Evolutionary conservation across 148 eudicot genomes (phyloP).

Genomic region (Camellia lanceoleosa): DNA sequence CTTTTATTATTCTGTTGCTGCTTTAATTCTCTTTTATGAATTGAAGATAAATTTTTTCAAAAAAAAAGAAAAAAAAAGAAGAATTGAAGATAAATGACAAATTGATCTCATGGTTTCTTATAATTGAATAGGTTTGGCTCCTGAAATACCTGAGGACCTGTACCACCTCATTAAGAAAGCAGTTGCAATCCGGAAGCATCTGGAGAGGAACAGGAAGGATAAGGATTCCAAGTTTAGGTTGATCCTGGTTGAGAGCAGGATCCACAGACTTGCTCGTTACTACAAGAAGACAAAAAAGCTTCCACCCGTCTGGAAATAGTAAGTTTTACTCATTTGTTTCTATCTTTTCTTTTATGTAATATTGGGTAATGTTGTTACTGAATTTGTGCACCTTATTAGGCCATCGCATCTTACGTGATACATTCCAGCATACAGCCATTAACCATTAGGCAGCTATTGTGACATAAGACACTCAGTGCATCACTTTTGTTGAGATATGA

Average conservation of each 20-base stretch:
- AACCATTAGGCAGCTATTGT: not conserved
- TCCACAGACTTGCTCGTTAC: conserved; percentile 39
- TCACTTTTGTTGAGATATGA: not conserved
- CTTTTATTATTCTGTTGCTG: not conserved
- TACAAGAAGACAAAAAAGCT: conserved; percentile 40
- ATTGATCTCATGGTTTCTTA: not conserved
- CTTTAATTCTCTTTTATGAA: not conserved
- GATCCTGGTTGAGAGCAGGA: conserved; percentile 39
- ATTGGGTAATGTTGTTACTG: not conserved
- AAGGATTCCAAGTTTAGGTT: conserved; percentile 38
- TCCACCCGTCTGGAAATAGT: conserved; percentile 37
- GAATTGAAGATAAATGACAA: not conserved
- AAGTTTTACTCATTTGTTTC: conserved; percentile 4
- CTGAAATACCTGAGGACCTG: conserved; percentile 34
- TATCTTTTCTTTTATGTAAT: too few relatives aligned
- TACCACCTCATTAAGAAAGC: conserved; percentile 40
- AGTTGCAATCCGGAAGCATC: conserved; percentile 31
- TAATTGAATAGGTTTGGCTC: conserved; percentile 25
- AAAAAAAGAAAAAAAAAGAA: too few relatives aligned
- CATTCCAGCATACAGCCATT: not conserved
- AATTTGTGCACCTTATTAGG: not conserved
- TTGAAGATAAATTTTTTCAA: not conserved
- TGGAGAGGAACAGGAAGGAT: conserved; percentile 42
- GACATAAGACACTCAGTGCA: not conserved
- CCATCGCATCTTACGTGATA: too few relatives aligned